phyloP scores from a whole-genome alignment of 805 yeast species.

The Blastobotrys chiropterorum region DNA sequence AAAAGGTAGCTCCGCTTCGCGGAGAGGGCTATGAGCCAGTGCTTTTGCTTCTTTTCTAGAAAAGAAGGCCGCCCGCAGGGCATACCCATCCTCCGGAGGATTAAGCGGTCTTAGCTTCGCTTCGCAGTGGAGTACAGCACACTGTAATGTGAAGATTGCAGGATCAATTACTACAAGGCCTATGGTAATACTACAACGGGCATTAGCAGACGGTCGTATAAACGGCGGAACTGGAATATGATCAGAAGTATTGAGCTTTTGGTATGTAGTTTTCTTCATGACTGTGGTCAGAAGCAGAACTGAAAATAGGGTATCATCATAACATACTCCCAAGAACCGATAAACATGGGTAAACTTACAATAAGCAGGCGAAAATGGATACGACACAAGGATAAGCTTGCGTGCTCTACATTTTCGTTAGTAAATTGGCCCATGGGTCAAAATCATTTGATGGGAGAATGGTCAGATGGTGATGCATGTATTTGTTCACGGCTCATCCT shows the following conservation, averaged over 20 bases:
- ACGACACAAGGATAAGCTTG: background rate
- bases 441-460: constrained; percentile 1
- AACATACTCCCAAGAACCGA: constrained; percentile 15
- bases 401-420: background rate
- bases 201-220: too few species aligned
- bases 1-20: too few species aligned
- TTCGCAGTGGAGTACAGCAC: too few species aligned
- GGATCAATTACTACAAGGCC: too few species aligned
- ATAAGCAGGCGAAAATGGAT: background rate
- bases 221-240: background rate
- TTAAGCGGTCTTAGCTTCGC: too few species aligned
- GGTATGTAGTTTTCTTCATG: constrained; percentile 62
- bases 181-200: too few species aligned
- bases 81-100: too few species aligned
- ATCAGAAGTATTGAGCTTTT: constrained; percentile 11
- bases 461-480: constrained; percentile 99
- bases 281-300: constrained; percentile 93
- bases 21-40: too few species aligned
- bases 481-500: constrained; percentile 66
- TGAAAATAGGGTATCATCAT: constrained; percentile 65
- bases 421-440: constrained; percentile 1
- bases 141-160: too few species aligned
- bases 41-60: too few species aligned
- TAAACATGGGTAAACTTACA: background rate
- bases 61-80: too few species aligned